Evolutionary conservation across 768 basidiomycete genomes (phyloP).

Genomic region (Leccinum fibrillosum): DNA sequence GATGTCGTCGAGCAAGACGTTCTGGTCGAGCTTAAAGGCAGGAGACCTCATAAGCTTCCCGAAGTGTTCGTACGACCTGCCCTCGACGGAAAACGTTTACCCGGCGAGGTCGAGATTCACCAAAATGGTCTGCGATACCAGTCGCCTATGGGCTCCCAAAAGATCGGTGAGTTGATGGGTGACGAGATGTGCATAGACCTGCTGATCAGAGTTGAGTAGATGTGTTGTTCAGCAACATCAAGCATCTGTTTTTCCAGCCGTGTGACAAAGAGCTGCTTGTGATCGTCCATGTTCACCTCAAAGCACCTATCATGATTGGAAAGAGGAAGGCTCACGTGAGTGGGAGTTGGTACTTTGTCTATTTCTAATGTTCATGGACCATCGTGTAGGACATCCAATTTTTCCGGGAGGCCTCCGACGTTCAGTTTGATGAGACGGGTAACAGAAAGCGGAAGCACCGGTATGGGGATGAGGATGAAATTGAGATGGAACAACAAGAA

Average conservation of each 20-base stretch:
- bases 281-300: slow-evolving; percentile 90
- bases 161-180: slow-evolving; percentile 63
- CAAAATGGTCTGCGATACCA: slow-evolving; percentile 95
- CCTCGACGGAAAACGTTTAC: slow-evolving; percentile 89
- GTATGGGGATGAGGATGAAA: slow-evolving; percentile 98
- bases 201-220: slow-evolving; percentile 46
- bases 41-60: slow-evolving; percentile 79
- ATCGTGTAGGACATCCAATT: slow-evolving; percentile 87
- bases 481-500: slow-evolving; percentile 98
- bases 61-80: slow-evolving; percentile 94
- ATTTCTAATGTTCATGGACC: not conserved
- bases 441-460: slow-evolving; percentile 96
- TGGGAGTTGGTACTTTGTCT: slow-evolving; percentile 3
- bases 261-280: slow-evolving; percentile 95
- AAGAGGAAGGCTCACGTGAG: slow-evolving; percentile 95
- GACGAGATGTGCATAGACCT: not conserved
- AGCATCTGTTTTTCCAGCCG: slow-evolving; percentile 98
- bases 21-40: slow-evolving; percentile 83
- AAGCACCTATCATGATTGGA: slow-evolving; percentile 95
- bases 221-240: slow-evolving; percentile 93
- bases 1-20: slow-evolving; percentile 96
- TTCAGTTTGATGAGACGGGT: slow-evolving; percentile 99
- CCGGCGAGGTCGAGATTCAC: slow-evolving; percentile 98
- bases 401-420: slow-evolving; percentile 95
- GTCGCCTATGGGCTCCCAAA: slow-evolving; percentile 82